Percentiles rank a stretch among this genome's conserved stretches.
Conservation (phyloP, 495 filamentous ascomycete species). For the Pyrenopolyporus hunteri region DNA sequence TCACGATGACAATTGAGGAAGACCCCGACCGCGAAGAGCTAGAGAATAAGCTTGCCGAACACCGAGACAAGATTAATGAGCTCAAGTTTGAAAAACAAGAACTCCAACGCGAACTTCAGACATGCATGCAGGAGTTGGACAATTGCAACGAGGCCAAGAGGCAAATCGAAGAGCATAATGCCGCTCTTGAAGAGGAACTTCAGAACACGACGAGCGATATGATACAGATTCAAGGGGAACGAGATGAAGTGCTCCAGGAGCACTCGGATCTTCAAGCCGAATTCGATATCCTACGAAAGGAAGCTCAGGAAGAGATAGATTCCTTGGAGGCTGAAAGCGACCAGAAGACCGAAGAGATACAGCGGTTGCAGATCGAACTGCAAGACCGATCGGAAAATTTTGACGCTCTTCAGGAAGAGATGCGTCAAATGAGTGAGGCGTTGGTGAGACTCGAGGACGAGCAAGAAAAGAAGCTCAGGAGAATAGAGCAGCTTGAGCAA, state of each 20-base stretch:
- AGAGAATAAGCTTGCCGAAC: conserved; percentile 78
- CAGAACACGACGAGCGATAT: conserved; percentile 80
- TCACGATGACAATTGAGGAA: conserved; percentile 65
- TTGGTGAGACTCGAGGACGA: conserved; percentile 88
- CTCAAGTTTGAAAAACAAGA: conserved; percentile 85
- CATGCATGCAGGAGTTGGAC: conserved; percentile 69
- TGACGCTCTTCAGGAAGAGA: conserved; percentile 82
- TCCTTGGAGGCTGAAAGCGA: conserved; percentile 80
- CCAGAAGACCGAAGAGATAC: conserved; percentile 71
- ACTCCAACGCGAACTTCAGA: conserved; percentile 74
- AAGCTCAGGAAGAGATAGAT: conserved; percentile 84
- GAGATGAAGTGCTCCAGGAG: conserved; percentile 80
- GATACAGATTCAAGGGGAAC: conserved; percentile 79
- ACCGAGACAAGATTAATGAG: conserved; percentile 84
- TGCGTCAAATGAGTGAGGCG: conserved; percentile 85
- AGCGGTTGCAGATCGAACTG: conserved; percentile 71
- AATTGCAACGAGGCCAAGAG: conserved; percentile 62
- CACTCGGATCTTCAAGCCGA: conserved; percentile 81
- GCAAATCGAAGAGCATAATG: conserved; percentile 63
- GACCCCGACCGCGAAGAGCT: conserved; percentile 85
- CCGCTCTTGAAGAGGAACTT: conserved; percentile 75
- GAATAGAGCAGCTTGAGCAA: conserved; percentile 73
- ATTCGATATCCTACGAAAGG: conserved; percentile 76
- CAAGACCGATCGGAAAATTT: conserved; percentile 81
- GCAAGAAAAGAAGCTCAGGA: conserved; percentile 65